Evolutionary conservation across 2,329 filamentous ascomycete species (phyloP), one percentile per base, ranked within the genome.

Genomic region (Aspergillus caelatus): DNA sequence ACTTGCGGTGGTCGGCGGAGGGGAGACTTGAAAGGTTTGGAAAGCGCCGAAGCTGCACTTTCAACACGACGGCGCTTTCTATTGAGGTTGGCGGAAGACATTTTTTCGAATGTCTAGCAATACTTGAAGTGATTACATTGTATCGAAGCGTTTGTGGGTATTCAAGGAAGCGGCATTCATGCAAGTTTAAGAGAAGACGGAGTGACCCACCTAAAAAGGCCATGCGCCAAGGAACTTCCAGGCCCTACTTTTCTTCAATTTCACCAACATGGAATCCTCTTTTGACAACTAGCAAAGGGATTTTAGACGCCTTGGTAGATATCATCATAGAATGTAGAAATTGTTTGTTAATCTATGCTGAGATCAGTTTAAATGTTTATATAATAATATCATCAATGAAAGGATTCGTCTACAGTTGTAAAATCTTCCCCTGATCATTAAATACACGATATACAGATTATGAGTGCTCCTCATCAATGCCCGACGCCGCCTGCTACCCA

Each of bases 1-100:
- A 63, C 60, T 26, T 72, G 55, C 23, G 56, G 46, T 16, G 81
- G 79, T 43, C 80, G 83, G 68, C 84, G 85, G 65, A 90, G 84
- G 16, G 89, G 90, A 53, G 90, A 92, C 68, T 89, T 88, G 79
- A 93, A 93, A 0, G 90, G 90, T 72, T 89, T 90, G 65, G 85
- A 84, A 55, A 92, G 84, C 8, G 85, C 84, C n/a, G 81, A 82
- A 26, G 83, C 78, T 45, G 86, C 83, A 52, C 84, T 79, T 62
- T 89, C 83, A 66, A 90, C 79, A 67, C 88, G 86, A 64, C 89
- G 88, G 57, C 88, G 86, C 79, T 91, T 91, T 62, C 81, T 81
- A 62, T 83, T 78, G 60, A 65, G 65, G 9, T 60, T 64, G 16
- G 63, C 26, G 30, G 67, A 64, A 39, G 65, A 56, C 71, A 73